Base-by-base conservation (phyloP, 495 filamentous ascomycete genomes). In the Neurospora sp. region DNA sequence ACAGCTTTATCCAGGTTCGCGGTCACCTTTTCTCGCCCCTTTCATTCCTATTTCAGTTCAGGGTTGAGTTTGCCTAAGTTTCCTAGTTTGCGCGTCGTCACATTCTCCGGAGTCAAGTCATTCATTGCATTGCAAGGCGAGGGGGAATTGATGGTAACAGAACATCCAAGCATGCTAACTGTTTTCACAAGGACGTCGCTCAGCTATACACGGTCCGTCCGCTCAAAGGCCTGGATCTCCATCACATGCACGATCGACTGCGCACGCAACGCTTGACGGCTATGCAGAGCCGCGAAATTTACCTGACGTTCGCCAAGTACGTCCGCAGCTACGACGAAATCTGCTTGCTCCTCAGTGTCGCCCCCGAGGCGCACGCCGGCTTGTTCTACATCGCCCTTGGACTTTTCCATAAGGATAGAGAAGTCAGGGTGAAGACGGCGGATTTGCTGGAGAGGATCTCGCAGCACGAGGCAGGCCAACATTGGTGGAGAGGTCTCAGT, bases 301-400 rank as follows among this genome's bases (percentile, higher is more conserved):
- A 97, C 77, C 79, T 93, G 20, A 89, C 94, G 3, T 87, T 99
- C 8, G 83, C 90, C 9, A 89, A 91, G 68, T 87, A 90, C 40
- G 90, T 97, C 18, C 87, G 89, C 75, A 90, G 90, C 59, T 97
- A 97, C 80, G 92, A 93, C 74, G 93, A 94, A 71, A 93, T 97
- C 71, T 94, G 92, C 77, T 90, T 97, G 76, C 85, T 97, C n/a
- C 85, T 98, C 35, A 91, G 88, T 18, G 91, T 94, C 37, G 90
- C 94, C 4, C 94, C 94, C 8, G 94, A 97, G 83, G 92, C 88
- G 61, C 92, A 95, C 74, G 92, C 91, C 1, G 96, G 96, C 1
- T 85, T 99, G 27, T 98, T 98, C 82, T 97, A 97, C 75, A 81
- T 99, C 40, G 91, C 90, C 45, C 88, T 98, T 72, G 96, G 96